Evolutionary conservation across 2,329 filamentous ascomycete species (phyloP), one percentile per base, ranked within the genome.

Genomic region (Corniculantispora saksenae): DNA sequence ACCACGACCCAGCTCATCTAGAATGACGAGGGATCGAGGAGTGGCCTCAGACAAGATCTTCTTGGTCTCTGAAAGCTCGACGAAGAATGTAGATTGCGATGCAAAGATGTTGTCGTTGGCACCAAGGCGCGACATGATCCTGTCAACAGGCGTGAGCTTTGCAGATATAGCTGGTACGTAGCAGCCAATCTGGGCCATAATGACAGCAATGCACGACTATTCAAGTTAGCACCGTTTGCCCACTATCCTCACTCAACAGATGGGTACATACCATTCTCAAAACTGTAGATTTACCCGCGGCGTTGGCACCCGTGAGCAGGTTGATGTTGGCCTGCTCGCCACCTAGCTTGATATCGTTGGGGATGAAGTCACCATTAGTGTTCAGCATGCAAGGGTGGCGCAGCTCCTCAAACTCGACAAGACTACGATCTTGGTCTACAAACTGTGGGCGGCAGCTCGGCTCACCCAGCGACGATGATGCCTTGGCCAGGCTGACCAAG

Each of bases 51-150:
- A 89, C 1, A 99, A 84, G 59, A 99, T 99, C 83, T 98, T 98
- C 82, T 98, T 97, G 0, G 95, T 99, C 77, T 99, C 95, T 0
- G 93, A 94, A 2, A 99, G 82, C 78, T 99, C 95, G 32, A 99
- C 94, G 74, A 99, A 98, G 83, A 99, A 99, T 2, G 95, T 99
- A 17, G 92, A 97, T 77, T 99, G 95, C 0, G 94, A 92, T 1
- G 94, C 95, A 75, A 99, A 98, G 72, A 99, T 99, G 78, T 98
- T 98, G 86, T 99, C 95, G 73, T 98, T 97, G 56, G 95, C 95
- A 12, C 95, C 95, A 0, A 99, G 87, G 54, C 95, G 92, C 12
- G 94, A 98, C 95, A 99, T 99, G 82, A 99, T 98, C 63, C 95
- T 92, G 75, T 99, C 95, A 3, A 97, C 89, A 0, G 95, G 94